Evolutionary conservation across 1,284 basidiomycete genomes (phyloP), one percentile per base, ranked within the genome.

Genomic region (Leccinum colubrinum): DNA sequence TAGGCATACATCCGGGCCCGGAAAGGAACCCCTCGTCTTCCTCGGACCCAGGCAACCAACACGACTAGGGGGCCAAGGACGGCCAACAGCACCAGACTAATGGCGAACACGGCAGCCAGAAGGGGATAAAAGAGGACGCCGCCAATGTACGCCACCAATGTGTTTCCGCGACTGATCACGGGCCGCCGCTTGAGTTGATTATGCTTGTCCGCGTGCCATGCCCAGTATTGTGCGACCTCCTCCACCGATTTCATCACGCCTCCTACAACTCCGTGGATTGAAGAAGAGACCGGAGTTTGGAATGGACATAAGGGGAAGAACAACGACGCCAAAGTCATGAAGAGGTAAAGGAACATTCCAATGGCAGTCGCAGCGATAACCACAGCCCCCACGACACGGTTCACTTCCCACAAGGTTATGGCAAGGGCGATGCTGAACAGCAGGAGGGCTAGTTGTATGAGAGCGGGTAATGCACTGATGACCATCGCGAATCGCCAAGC

Each of bases 371-470:
- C 55, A 2, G 39, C 33, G 14, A 66, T 41, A 12, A 66, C 6
- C 14, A 66, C 53, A 22, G 20, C 33, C 5, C 64, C 66, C 6
- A 68, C 52, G 4, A 17, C 51, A 20, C 17, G 52, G n/a, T 66
- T 35, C 15, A 60, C 43, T 37, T 55, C 33, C 66, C 65, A 66
- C 27, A 64, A n/a, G 12, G 50, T 43, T 9, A 66, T 52, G 9
- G 58, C 15, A 37, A 66, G 67, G 14, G 62, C 37, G 9, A 52
- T 52, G 12, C 50, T 50, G 51, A 66, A 66, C 39, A 66, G 50
- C 6, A 66, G 33, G 39, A 66, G 55, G 2, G 66, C 63, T 17
- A 68, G 15, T 54, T 66, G 65, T 51, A 68, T 64, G 9, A 66
- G 56, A 8, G 59, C 58, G 1, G 65, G 58, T 14, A 66, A 53